phyloP scores from a whole-genome alignment of 129 eudicot species.

The Silybum marianum region DNA sequence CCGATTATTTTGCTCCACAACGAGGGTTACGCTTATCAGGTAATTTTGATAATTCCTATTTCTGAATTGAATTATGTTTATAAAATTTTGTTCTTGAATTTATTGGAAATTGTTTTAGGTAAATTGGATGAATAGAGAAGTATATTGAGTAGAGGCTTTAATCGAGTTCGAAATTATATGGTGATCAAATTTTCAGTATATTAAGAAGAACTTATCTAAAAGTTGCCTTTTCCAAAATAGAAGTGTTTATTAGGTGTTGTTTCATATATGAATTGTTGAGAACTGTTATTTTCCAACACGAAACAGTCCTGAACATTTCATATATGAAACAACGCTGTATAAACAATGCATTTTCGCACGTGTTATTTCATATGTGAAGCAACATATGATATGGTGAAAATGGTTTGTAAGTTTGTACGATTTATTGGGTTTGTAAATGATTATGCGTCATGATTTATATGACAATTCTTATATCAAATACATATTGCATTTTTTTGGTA shows the following conservation, averaged over 20 bases:
- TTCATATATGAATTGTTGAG: no score
- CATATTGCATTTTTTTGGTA: background rate
- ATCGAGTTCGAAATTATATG: background rate
- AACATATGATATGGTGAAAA: no score
- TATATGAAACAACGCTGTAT: no score
- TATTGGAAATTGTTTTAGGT: background rate
- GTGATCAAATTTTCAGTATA: background rate
- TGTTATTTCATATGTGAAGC: no score
- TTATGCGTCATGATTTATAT: background rate
- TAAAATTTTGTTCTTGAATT: background rate
- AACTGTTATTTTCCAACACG: no score
- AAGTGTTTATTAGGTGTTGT: no score
- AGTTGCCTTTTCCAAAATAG: background rate
- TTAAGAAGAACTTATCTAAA: background rate
- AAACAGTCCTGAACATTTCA: no score
- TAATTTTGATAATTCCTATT: background rate
- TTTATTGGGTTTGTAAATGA: background rate
- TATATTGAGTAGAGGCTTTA: background rate
- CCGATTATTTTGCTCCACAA: conserved; percentile 3
- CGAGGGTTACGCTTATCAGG: conserved; percentile 27
- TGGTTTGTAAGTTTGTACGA: background rate
- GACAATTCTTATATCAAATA: background rate
- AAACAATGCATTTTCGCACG: no score
- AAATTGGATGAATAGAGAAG: background rate
- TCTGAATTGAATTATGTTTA: background rate